Base-by-base conservation (phyloP, 176 grass and related monocot genomes). In the Oryza officinalis region DNA sequence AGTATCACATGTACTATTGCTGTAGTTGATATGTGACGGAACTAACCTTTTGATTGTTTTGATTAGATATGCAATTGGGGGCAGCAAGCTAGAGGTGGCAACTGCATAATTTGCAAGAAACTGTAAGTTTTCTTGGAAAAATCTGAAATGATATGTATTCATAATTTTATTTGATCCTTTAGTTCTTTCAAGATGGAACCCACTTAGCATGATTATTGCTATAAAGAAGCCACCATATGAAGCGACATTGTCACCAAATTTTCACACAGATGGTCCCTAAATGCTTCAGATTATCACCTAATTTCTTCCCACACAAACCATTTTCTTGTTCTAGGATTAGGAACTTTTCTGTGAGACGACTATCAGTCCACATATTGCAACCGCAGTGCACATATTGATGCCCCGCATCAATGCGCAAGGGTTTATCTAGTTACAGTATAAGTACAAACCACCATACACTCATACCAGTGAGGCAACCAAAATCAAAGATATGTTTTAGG, bases 81-180 rank as follows among this genome's bases (percentile, higher is more conserved):
- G 40, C 68, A 79, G 60, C 52, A 81, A 92, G 79, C 86, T 88
- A 46, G 90, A 88, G 90, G 90, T 63, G 59, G 38, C 90, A 92
- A 88, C 67, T 86, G 18, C 82, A 83, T 88, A 91, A 86, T 77
- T 82, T 88, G 78, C 86, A 83, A 88, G 60, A 92, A 86, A 69
- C 83, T 40, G 75, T 88, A 88, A 88, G 86, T 44, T 74, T 67
- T 73, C 33, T 77, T 68, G 50, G 49, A 54, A 54, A 54, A 6
- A 2, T 54, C 14, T 54, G 49, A 20, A 52, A 54, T 54, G 49
- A 54, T 18, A 52, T 52, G 49, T 18, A 54, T 54, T 54, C 17
- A 20, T 54, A 54, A 54, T 54, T 52, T 20, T 54, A 54, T 54
- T 49, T 54, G 49, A 17, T 54, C 4, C 49, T 18, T 54, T 54